Conservation (phyloP, 331 rosid genomes). For the Malus hybrid region DNA sequence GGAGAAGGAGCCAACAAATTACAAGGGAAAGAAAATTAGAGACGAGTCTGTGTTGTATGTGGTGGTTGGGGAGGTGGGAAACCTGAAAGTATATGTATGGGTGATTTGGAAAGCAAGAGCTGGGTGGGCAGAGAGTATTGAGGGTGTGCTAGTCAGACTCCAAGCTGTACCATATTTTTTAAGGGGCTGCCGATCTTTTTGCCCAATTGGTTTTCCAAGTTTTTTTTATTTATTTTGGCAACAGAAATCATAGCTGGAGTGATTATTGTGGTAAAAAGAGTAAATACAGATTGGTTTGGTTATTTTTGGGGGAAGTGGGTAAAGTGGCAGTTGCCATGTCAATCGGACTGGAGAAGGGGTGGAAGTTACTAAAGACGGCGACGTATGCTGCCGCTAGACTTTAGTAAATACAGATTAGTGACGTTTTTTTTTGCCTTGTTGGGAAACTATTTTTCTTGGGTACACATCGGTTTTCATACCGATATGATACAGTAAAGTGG, state of each 20-base stretch:
- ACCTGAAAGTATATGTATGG: not conserved
- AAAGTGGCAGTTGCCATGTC: not conserved
- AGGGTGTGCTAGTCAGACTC: not conserved
- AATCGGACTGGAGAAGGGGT: not conserved
- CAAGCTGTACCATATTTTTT: not conserved
- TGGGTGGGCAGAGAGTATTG: not conserved
- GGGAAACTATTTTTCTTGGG: too few species aligned
- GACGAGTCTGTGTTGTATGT: not conserved
- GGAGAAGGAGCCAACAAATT: not conserved
- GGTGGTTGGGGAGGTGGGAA: not conserved
- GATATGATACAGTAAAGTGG: too few species aligned
- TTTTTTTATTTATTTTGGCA: not conserved
- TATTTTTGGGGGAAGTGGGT: not conserved
- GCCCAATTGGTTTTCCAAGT: not conserved
- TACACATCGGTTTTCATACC: too few species aligned
- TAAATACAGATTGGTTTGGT: not conserved
- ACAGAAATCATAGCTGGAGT: not conserved
- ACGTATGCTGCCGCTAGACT: not conserved
- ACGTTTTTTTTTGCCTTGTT: too few species aligned
- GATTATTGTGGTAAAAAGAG: not conserved
- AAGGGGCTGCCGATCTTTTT: not conserved
- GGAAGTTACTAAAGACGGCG: not conserved
- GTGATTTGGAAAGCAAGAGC: too few species aligned
- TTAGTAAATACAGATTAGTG: too few species aligned
- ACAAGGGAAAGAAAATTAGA: not conserved